Evolutionary conservation across 257 asterid genomes (phyloP).

Genomic region (Knoxia roxburghii): DNA sequence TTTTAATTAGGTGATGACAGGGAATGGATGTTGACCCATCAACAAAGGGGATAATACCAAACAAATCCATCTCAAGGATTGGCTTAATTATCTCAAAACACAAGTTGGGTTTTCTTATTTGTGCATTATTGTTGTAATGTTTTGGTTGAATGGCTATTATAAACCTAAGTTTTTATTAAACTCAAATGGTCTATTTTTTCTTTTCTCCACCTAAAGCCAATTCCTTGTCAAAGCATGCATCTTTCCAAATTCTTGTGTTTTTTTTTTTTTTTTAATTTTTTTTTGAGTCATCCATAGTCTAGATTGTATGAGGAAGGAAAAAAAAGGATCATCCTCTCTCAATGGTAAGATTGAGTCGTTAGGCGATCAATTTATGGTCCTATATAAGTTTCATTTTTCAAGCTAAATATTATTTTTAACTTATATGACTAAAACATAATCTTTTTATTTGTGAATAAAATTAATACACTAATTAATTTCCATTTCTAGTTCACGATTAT

Average conservation of each 20-base stretch:
- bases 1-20: constrained; percentile 39
- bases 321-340: too few species aligned
- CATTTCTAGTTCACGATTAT: neutral
- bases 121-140: constrained; percentile 16
- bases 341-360: too few species aligned
- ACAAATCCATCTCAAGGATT: constrained; percentile 36
- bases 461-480: too few species aligned
- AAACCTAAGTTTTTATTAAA: constrained; percentile 1
- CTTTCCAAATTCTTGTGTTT: too few species aligned
- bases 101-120: constrained; percentile 25
- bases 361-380: too few species aligned
- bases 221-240: constrained; percentile 1
- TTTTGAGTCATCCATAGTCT: too few species aligned
- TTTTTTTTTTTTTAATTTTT: too few species aligned
- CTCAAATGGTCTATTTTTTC: neutral
- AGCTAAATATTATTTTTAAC: too few species aligned
- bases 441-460: too few species aligned
- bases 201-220: constrained; percentile 1
- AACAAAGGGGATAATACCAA: constrained; percentile 44
- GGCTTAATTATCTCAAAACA: constrained; percentile 21
- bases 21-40: constrained; percentile 48
- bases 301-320: too few species aligned
- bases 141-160: constrained; percentile 20
- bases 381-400: too few species aligned
- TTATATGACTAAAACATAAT: too few species aligned